Evolutionary conservation across 805 yeast species (phyloP), one percentile per base, ranked within the genome.

Genomic region (Nakazawaea populi): DNA sequence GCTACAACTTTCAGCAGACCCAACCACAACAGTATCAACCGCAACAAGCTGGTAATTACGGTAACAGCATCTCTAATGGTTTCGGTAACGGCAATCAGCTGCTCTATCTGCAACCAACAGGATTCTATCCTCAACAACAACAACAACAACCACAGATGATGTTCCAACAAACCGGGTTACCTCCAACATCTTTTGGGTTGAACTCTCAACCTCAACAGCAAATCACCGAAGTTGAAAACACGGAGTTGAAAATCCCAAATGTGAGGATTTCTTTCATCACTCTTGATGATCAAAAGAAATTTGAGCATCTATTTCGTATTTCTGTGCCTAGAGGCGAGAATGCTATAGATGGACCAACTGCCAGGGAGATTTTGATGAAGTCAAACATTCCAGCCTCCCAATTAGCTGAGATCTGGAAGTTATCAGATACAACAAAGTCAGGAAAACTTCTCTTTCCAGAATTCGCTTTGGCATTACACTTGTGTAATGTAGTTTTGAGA

Each of bases 381-480:
- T 90, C 97, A 0, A 88, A 89, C 6, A 73, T 92, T 49, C 73
- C 80, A 41, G 89, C 96, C 3, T 74, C 79, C 29, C 80, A 84
- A 42, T 74, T 92, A 58, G 92, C 92, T 3, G 89, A 82, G 58
- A 86, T 92, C 54, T 92, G 98, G 98, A 83, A 86, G 28, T 72
- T 92, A 52, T 79, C 96, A n/a, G 98, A 92, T 62, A 85, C 96
- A 2, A 87, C 83, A 58, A 85, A 82, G 60, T 83, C 94, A 6
- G 98, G 98, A 1, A 76, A 82, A 50, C 77, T 92, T 54, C 69
- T 92, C 58, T 92, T 91, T 63, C 98, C 98, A 2, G 97, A 92
- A 66, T 92, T 92, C 73, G 96, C 96, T 12, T 73, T 92, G 56
- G 90, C 96, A 14, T 82, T 92, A 74, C 92, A 90, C 66, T 74